Evolutionary conservation across 2,329 filamentous ascomycete genomes (phyloP).

Genomic region (Hortaea werneckii): DNA sequence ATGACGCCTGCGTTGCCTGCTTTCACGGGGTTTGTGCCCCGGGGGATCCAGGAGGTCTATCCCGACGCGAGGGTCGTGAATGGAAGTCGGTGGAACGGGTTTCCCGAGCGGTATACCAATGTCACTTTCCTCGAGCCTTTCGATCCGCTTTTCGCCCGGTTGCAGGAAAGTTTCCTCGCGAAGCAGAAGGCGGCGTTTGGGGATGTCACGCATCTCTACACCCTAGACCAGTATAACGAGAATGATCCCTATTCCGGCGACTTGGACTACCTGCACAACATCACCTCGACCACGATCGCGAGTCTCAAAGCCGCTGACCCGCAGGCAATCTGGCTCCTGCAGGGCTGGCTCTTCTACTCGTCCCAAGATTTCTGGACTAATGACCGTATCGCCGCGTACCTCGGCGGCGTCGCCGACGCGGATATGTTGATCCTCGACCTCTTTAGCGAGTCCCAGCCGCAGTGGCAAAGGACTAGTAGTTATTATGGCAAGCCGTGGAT

Average conservation of each 20-base stretch:
- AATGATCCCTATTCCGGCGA: conserved; percentile 40
- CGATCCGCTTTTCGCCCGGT: conserved; percentile 32
- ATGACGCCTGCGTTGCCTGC: conserved; percentile 44
- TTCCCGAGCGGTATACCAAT: conserved; percentile 33
- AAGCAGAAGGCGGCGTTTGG: conserved; percentile 40
- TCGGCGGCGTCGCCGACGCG: conserved; percentile 35
- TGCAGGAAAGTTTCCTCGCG: conserved; percentile 38
- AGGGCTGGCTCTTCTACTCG: conserved; percentile 42
- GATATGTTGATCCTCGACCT: conserved; percentile 45
- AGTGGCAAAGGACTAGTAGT: conserved; percentile 41
- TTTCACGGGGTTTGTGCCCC: conserved; percentile 43
- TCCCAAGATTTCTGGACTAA: conserved; percentile 36
- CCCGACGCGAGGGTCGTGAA: conserved; percentile 36
- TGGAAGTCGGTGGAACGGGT: conserved; percentile 36
- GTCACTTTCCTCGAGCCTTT: conserved; percentile 40
- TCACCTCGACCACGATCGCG: conserved; percentile 36
- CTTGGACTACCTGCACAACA: conserved; percentile 32
- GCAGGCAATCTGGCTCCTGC: conserved; percentile 43
- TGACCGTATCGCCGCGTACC: conserved; percentile 39
- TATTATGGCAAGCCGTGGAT: conserved; percentile 46
- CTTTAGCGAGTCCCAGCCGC: conserved; percentile 39
- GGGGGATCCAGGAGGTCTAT: conserved; percentile 30
- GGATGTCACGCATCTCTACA: conserved; percentile 40
- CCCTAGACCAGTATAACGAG: conserved; percentile 46
- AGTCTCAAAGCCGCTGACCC: conserved; percentile 40